These are phyloP conservation scores for Ascochyta clinopodiicola DNA, from an alignment of 2,329 filamentous ascomycete genomes.

Conservation along the genomic window DNA sequence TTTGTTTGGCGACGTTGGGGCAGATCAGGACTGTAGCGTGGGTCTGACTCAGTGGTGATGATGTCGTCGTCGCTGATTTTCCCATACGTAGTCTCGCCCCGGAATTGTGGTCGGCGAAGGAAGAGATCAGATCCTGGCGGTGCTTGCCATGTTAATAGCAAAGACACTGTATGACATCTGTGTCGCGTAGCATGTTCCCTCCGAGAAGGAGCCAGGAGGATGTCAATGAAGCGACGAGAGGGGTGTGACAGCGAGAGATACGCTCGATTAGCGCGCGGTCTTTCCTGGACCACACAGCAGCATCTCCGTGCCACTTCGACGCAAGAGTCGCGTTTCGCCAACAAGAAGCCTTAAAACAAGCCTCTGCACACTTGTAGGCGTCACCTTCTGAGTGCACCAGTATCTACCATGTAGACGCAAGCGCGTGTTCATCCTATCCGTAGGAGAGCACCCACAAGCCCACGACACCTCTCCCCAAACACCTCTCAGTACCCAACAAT, in stretches of 20 bases:
- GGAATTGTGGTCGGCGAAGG: not conserved
- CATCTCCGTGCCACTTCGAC: not conserved
- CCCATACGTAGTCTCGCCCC: not conserved
- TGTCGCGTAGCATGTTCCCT: not conserved
- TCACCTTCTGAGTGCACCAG: not conserved
- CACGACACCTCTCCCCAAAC: too few relatives aligned
- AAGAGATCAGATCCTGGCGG: not conserved
- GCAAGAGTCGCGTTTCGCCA: not conserved
- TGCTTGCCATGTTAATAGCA: not conserved
- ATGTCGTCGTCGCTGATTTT: not conserved
- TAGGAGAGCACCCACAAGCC: too few relatives aligned
- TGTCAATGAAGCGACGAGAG: not conserved
- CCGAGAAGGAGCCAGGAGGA: not conserved
- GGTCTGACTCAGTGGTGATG: constrained; percentile 1
- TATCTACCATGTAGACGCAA: too few relatives aligned
- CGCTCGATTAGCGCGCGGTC: not conserved
- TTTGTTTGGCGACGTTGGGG: constrained; percentile 4
- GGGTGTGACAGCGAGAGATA: not conserved
- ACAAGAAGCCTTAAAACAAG: too few relatives aligned
- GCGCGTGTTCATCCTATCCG: too few relatives aligned
- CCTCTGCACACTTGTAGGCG: too few relatives aligned
- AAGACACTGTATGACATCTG: not conserved
- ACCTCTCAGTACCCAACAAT: too few relatives aligned
- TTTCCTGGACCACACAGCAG: not conserved
- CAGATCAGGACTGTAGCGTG: not conserved